phyloP scores from a whole-genome alignment of 2,329 filamentous ascomycete species.

The Trichophyton schoenleinii region DNA sequence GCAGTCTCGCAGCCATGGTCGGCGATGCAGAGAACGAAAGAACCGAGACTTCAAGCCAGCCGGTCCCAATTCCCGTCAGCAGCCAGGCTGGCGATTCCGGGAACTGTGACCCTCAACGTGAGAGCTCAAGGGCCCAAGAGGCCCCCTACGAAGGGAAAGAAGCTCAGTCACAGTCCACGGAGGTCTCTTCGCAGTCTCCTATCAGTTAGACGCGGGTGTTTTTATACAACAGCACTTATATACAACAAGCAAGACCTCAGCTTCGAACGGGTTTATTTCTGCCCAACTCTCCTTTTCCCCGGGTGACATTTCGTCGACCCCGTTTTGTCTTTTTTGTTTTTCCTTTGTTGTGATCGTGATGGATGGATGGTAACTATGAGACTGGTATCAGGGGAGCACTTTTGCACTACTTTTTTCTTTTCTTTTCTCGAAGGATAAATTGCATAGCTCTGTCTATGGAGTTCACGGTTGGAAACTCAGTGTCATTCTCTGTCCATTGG shows the following conservation, averaged over 20 bases:
- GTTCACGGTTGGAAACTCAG: background rate
- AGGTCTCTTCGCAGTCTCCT: background rate
- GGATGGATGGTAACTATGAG: background rate
- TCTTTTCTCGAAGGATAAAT: background rate
- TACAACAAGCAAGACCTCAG: background rate
- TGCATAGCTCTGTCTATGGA: background rate
- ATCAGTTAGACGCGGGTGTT: background rate
- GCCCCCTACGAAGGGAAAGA: conserved; percentile 4
- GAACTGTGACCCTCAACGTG: background rate
- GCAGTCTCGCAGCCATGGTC: conserved; percentile 74
- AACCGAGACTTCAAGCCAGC: conserved; percentile 1
- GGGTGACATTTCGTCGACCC: background rate
- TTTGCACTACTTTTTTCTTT: too few relatives aligned
- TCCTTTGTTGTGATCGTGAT: background rate
- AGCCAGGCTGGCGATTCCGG: background rate
- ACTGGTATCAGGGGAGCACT: background rate
- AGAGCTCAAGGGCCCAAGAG: background rate
- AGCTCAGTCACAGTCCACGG: conserved; percentile 7
- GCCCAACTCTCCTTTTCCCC: background rate
- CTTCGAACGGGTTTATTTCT: background rate
- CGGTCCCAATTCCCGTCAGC: background rate
- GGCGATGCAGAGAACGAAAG: conserved; percentile 46
- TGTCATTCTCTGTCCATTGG: background rate
- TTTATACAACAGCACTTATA: background rate
- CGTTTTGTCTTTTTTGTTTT: background rate